These are phyloP conservation scores for Fusarium domesticum DNA, from an alignment of 2,329 filamentous ascomycete genomes.

Conservation along the genomic window DNA sequence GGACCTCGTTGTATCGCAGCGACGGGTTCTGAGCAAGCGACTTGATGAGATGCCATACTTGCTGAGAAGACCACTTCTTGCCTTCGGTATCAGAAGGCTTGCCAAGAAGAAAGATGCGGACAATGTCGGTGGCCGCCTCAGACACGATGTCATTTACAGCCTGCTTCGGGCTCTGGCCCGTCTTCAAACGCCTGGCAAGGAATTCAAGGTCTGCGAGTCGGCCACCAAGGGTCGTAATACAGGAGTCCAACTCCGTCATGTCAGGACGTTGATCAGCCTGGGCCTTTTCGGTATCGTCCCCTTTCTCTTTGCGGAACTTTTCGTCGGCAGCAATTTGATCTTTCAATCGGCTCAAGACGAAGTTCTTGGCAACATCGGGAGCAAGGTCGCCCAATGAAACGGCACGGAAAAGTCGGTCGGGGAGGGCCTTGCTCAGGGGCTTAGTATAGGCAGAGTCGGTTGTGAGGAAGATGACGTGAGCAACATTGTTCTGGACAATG, in stretches of 20 bases:
- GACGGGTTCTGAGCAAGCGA: constrained; percentile 64
- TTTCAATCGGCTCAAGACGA: constrained; percentile 79
- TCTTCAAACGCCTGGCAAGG: constrained; percentile 82
- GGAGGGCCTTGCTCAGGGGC: constrained; percentile 78
- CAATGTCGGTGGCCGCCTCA: constrained; percentile 82
- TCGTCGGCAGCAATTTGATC: constrained; percentile 35
- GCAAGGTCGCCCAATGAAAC: constrained; percentile 84
- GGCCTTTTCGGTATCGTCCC: constrained; percentile 23
- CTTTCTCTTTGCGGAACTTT: constrained; percentile 24
- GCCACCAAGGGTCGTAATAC: constrained; percentile 79
- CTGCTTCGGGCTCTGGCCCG: constrained; percentile 75
- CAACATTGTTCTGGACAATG: constrained; percentile 81
- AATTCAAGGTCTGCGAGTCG: constrained; percentile 95
- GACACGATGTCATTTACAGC: constrained; percentile 87
- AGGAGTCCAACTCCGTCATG: constrained; percentile 71
- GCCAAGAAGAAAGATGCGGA: constrained; percentile 86
- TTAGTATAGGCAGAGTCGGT: constrained; percentile 88
- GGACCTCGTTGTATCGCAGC: constrained; percentile 80
- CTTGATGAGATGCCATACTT: constrained; percentile 88
- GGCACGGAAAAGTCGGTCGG: constrained; percentile 85
- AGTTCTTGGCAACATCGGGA: constrained; percentile 81
- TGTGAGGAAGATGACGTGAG: constrained; percentile 92
- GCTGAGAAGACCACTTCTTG: constrained; percentile 73
- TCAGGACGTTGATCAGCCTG: constrained; percentile 37
- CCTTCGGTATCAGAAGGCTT: constrained; percentile 45